These are phyloP conservation scores for Elongisporangium undulatum DNA, from an alignment of 352 stramenopile species.

Conservation along the genomic window DNA sequence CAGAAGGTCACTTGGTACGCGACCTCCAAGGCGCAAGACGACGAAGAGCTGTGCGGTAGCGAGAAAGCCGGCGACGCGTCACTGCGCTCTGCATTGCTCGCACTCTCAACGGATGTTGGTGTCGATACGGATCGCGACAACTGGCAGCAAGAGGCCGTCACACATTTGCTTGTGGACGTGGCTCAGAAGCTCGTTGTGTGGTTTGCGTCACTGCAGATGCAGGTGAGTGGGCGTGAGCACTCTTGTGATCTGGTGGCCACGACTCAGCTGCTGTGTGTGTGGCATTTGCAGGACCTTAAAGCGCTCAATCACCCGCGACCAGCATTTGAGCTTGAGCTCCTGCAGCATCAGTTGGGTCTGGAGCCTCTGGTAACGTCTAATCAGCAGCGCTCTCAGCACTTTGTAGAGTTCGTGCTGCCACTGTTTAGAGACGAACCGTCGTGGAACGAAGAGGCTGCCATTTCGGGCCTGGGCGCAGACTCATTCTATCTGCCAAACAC, in stretches of 20 bases:
- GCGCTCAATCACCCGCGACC: slow-evolving; percentile 10
- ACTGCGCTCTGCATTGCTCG: background rate
- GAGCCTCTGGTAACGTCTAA: slow-evolving; percentile 20
- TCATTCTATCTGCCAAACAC: slow-evolving; percentile 18
- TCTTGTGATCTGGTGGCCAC: background rate
- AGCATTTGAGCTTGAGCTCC: slow-evolving; percentile 41
- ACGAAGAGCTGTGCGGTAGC: background rate
- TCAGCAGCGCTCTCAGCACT: background rate
- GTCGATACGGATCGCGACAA: slow-evolving; percentile 4
- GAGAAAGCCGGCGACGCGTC: background rate
- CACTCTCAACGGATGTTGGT: background rate
- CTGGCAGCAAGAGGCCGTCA: slow-evolving; percentile 8
- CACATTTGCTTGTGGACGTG: slow-evolving; percentile 10
- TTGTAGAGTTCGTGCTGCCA: slow-evolving; percentile 28
- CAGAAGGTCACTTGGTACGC: slow-evolving; percentile 19
- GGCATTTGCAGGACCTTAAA: background rate
- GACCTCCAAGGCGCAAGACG: slow-evolving; percentile 3
- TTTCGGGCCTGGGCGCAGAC: slow-evolving; percentile 8
- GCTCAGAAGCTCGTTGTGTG: slow-evolving; percentile 9
- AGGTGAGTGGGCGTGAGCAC: slow-evolving; percentile 19
- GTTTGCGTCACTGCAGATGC: slow-evolving; percentile 20
- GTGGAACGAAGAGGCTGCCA: slow-evolving; percentile 14
- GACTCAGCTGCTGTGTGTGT: background rate
- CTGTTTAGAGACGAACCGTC: slow-evolving; percentile 17
- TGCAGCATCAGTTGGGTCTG: slow-evolving; percentile 27